phyloP scores from a whole-genome alignment of 306 rosid species.

The Vigna nakashimae region DNA sequence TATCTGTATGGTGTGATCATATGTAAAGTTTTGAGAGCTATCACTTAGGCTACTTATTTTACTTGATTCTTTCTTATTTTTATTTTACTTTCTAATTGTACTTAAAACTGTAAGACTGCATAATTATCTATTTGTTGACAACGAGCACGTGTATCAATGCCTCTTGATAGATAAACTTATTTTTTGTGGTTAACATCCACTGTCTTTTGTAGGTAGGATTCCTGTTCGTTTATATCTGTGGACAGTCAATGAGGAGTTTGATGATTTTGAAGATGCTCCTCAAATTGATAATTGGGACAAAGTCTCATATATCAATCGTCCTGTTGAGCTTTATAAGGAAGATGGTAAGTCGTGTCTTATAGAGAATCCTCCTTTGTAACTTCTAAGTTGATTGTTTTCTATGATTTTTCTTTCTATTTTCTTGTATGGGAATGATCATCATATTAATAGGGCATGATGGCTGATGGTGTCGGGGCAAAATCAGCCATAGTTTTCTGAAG shows the following conservation, averaged over 20 bases:
- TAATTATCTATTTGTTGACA: background rate
- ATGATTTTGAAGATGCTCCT: slow-evolving; percentile 82
- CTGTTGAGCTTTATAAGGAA: slow-evolving; percentile 75
- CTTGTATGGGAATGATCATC: background rate
- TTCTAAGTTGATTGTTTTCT: slow-evolving; percentile 35
- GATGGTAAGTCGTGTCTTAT: slow-evolving; percentile 61
- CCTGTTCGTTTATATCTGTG: slow-evolving; percentile 86
- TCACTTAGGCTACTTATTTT: background rate
- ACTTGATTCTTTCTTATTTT: background rate
- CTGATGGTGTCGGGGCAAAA: background rate
- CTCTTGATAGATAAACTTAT: slow-evolving; percentile 9
- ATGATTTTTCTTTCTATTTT: background rate
- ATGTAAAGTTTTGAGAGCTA: background rate
- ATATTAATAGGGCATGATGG: background rate
- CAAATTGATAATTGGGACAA: slow-evolving; percentile 88
- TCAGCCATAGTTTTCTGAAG: background rate
- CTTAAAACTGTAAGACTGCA: slow-evolving; percentile 5
- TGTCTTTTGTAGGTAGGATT: slow-evolving; percentile 65
- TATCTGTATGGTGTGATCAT: background rate
- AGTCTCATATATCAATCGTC: slow-evolving; percentile 82
- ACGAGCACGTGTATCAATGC: background rate
- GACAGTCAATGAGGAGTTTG: slow-evolving; percentile 69
- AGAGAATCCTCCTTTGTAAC: slow-evolving; percentile 5
- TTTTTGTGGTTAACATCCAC: slow-evolving; percentile 30
- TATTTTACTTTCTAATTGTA: background rate